Conservation (phyloP, 768 basidiomycete genomes). For the Cystofilobasidium macerans region DNA sequence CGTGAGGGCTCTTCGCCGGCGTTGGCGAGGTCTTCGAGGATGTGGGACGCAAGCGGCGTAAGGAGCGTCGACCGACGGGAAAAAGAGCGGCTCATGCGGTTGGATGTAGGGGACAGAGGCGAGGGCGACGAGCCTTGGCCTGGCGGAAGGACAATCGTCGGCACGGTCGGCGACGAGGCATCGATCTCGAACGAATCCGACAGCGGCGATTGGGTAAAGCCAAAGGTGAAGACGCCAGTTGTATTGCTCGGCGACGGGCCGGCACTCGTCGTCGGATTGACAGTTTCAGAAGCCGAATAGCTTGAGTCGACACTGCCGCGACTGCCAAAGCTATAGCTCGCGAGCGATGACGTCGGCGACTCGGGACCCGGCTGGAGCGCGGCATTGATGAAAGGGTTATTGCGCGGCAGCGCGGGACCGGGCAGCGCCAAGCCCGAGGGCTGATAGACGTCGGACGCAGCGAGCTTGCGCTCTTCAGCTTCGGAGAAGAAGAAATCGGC, state of each 20-base stretch:
- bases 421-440: slow-evolving; percentile 5
- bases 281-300: not conserved
- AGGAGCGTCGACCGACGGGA: slow-evolving; percentile 34
- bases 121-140: not conserved
- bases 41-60: slow-evolving; percentile 33
- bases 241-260: not conserved
- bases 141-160: not conserved
- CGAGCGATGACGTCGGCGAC: not conserved
- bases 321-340: slow-evolving; percentile 8
- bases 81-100: slow-evolving; percentile 33
- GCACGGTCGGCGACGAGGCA: slow-evolving; percentile 1
- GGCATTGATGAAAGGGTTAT: slow-evolving; percentile 23
- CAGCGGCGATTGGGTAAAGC: slow-evolving; percentile 20
- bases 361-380: not conserved
- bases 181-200: slow-evolving; percentile 24
- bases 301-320: slow-evolving; percentile 5
- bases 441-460: slow-evolving; percentile 6
- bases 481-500: slow-evolving; percentile 20
- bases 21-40: slow-evolving; percentile 30
- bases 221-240: slow-evolving; percentile 25
- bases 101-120: slow-evolving; percentile 25
- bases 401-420: not conserved
- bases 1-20: slow-evolving; percentile 30
- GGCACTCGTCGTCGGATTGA: not conserved
- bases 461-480: slow-evolving; percentile 26